These are phyloP conservation scores for Blastomyces parvus DNA, from an alignment of 2,329 filamentous ascomycete species.

Conservation along the genomic window DNA sequence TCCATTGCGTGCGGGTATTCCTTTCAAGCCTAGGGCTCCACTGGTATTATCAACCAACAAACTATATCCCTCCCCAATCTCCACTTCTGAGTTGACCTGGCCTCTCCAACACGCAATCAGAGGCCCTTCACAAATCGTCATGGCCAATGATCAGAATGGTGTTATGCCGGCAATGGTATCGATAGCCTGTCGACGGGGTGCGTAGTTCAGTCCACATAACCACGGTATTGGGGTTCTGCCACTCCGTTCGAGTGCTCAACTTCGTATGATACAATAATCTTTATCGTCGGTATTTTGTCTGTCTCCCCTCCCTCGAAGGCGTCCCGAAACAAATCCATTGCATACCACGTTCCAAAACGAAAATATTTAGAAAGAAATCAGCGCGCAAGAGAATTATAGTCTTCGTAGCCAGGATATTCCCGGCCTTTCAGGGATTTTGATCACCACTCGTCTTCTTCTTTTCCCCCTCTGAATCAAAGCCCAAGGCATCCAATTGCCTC, in stretches of 20 bases:
- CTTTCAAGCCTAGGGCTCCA: background rate
- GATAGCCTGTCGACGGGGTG: background rate
- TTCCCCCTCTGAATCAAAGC: constrained; percentile 72
- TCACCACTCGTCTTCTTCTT: constrained; percentile 31
- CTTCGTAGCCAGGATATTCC: background rate
- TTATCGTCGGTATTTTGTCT: no score
- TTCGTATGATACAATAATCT: background rate
- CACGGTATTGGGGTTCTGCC: background rate
- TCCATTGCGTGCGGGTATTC: background rate
- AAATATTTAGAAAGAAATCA: background rate
- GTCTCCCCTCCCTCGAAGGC: background rate
- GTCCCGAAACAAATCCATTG: background rate
- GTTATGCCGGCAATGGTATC: background rate
- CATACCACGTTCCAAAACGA: background rate
- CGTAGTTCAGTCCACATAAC: background rate
- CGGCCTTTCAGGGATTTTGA: background rate
- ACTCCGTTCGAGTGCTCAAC: background rate
- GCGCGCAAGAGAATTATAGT: background rate
- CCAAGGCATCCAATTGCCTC: constrained; percentile 72
- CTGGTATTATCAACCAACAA: background rate
- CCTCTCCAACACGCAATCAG: background rate
- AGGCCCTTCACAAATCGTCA: background rate
- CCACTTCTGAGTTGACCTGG: background rate
- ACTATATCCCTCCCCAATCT: background rate
- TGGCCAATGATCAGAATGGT: background rate